phyloP scores from a whole-genome alignment of 2,329 filamentous ascomycete genomes.

The Hymenoscyphus fructigenus region DNA sequence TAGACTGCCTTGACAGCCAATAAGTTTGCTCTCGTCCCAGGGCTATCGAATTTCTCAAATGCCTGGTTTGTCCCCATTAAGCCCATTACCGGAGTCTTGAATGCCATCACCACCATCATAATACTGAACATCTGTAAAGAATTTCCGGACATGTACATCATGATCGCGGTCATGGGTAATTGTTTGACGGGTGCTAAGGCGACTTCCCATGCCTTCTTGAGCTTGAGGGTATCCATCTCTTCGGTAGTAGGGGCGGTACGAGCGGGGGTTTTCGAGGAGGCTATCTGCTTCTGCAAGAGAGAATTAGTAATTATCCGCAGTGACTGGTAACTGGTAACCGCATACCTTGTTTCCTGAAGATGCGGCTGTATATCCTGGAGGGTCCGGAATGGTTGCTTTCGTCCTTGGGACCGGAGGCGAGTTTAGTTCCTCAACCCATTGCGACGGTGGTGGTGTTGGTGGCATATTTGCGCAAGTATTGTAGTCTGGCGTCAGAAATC shows the following conservation, averaged over 20 bases:
- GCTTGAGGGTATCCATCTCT: slow-evolving; percentile 92
- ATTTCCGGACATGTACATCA: slow-evolving; percentile 99
- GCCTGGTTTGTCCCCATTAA: slow-evolving; percentile 78
- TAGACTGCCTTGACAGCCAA: slow-evolving; percentile 85
- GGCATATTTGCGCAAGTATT: slow-evolving; percentile 30
- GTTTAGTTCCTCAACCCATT: slow-evolving; percentile 82
- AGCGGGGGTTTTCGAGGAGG: slow-evolving; percentile 40
- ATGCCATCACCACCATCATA: slow-evolving; percentile 99
- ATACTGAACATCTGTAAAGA: slow-evolving; percentile 98
- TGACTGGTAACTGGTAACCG: slow-evolving; percentile 11
- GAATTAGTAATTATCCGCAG: slow-evolving; percentile 16
- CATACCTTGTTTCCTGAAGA: slow-evolving; percentile 56
- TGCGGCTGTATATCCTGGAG: slow-evolving; percentile 72
- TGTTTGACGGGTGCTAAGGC: slow-evolving; percentile 91
- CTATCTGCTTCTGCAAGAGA: slow-evolving; percentile 40
- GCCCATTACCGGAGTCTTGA: slow-evolving; percentile 91
- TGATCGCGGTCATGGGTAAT: slow-evolving; percentile 96
- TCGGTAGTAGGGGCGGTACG: slow-evolving; percentile 71
- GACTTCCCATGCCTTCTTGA: slow-evolving; percentile 99
- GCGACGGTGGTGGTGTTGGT: slow-evolving; percentile 54
- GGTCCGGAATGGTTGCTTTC: slow-evolving; percentile 74
- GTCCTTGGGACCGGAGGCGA: slow-evolving; percentile 64
- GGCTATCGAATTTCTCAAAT: slow-evolving; percentile 89
- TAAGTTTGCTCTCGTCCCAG: slow-evolving; percentile 70
- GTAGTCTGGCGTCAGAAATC: neutral